Conservation (phyloP, 129 eudicot genomes). For the carrot (Daucus carota) region DNA sequence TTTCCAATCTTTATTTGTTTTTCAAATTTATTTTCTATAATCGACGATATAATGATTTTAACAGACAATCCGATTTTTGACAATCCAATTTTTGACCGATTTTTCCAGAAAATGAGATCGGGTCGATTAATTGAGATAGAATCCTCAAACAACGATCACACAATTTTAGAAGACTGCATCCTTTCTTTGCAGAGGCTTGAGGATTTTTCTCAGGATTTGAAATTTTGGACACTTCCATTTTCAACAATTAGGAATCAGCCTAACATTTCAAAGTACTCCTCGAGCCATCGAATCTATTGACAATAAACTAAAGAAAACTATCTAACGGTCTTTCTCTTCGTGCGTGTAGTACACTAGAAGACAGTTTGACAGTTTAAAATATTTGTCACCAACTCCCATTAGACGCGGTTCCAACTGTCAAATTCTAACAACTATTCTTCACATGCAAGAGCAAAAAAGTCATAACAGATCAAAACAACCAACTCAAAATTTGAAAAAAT, state of each 20-base stretch:
- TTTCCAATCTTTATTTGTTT: too few relatives aligned
- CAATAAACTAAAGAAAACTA: background rate
- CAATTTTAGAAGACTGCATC: too few relatives aligned
- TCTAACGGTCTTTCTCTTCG: too few relatives aligned
- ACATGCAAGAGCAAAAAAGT: background rate
- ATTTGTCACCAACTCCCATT: constrained; percentile 2
- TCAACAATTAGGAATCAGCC: background rate
- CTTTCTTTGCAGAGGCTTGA: background rate
- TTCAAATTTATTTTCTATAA: too few relatives aligned
- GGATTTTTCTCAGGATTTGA: background rate
- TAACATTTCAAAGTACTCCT: background rate
- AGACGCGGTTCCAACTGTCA: constrained; percentile 12
- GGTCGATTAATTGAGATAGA: too few relatives aligned
- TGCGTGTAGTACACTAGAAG: background rate
- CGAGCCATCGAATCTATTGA: background rate
- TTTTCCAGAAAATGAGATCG: too few relatives aligned
- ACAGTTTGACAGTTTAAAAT: background rate
- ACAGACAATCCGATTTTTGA: too few relatives aligned
- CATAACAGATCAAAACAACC: constrained; percentile 13
- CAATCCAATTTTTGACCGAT: too few relatives aligned
- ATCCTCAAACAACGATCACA: too few relatives aligned
- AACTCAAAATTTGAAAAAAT: constrained; percentile 1
- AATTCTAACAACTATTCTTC: background rate
- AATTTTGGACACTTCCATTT: background rate
- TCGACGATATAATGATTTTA: too few relatives aligned